Conservation (phyloP, 129 eudicot genomes). For the carrot (Daucus carota) region DH1_v3.0 NC_030386.2:22653501-22654000, state of each 20-base stretch:
- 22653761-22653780: conserved; percentile 88
- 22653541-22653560: background rate
- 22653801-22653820: conserved; percentile 83
- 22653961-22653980: conserved; percentile 85
- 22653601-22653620: background rate
- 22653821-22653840: conserved; percentile 64
- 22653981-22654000: conserved; percentile 80
- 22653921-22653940: conserved; percentile 94
- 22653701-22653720: conserved; percentile 93
- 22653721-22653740: conserved; percentile 89
- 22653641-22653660: background rate
- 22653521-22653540: background rate
- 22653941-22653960: conserved; percentile 71
- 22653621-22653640: background rate
- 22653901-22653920: conserved; percentile 75
- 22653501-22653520: background rate
- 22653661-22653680: background rate
- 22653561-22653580: background rate
- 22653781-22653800: conserved; percentile 89
- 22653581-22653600: background rate
- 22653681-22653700: conserved; percentile 42
- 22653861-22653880: conserved; percentile 75
- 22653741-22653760: conserved; percentile 98
- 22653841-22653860: conserved; percentile 89
- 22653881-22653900: conserved; percentile 87